Base-by-base conservation (phyloP, 129 eudicot species). In the Gnaphalium uliginosum region DNA sequence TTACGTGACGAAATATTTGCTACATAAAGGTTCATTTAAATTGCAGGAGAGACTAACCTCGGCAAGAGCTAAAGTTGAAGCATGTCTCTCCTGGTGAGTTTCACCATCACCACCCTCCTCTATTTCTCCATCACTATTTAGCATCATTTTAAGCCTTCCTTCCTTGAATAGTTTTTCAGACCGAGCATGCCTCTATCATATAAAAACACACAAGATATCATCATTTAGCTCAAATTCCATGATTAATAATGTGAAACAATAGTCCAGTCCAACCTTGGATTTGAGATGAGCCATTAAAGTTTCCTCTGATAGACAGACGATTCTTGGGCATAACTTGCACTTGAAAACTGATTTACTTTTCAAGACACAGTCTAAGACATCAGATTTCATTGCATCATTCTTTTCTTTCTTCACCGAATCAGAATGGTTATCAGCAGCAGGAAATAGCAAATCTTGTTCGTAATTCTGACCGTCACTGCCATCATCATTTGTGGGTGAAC, bases 271-370 rank as follows among this genome's bases (percentile, higher is more conserved):
- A 68, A 81, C 99, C 96, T 94, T 94, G 60, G 99, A 91, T 82
- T 79, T 83, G 10, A 94, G 96, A 86, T 94, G 99, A 72, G 93
- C 83, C 80, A 56, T 84, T 46, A 94, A 57, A 8, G 92, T 91
- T 83, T 91, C 96, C 81, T 87, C 91, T n/a, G 91, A 83, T 81
- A 94, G 69, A 78, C 99, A 94, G 58, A 94, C 96, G 21, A 91
- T 89, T 82, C 92, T 85, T 22, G 97, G 99, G 79, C 99, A 94
- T 57, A 91, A 79, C 85, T 78, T 94, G 86, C 99, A 94, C 81
- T 89, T 94, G 68, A 83, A 94, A 82, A 91, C 99, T 60, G 99
- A 89, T 81, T 94, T 94, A 81, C 75, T 32, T 86, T 86, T 87
- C 81, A 94, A 72, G 56, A 90, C 83, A 77, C 86, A 89, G 33